phyloP scores from a whole-genome alignment of 441 rosid genomes.

The Heliophila coronopifolia region DNA sequence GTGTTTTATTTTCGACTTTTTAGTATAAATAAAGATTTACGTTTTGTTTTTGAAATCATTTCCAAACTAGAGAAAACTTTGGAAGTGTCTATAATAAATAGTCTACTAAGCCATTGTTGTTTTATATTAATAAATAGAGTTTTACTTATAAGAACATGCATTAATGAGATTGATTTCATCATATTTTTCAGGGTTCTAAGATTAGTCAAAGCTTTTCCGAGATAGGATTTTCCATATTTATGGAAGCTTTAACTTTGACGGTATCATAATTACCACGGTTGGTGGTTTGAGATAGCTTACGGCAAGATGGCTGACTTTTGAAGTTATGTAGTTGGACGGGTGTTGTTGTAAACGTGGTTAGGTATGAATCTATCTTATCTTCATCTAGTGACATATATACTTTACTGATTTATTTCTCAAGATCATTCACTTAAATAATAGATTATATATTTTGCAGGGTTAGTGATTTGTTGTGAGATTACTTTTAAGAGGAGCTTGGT shows the following conservation, averaged over 20 bases:
- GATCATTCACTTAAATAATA: neutral
- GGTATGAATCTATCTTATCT: slow-evolving; percentile 13
- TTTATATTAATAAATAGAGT: too few species aligned
- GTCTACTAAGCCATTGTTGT: too few species aligned
- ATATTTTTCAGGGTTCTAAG: slow-evolving; percentile 9
- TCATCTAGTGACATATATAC: neutral
- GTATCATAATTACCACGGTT: neutral
- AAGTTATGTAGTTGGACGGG: slow-evolving; percentile 8
- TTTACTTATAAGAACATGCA: neutral
- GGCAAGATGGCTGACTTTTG: slow-evolving; percentile 4
- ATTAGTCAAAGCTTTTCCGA: neutral
- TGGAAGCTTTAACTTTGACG: neutral
- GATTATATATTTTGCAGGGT: slow-evolving; percentile 8
- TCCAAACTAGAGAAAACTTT: too few species aligned
- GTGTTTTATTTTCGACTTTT: too few species aligned
- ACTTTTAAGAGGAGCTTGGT: slow-evolving; percentile 1
- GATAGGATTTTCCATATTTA: neutral
- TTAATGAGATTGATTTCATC: neutral
- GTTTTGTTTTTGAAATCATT: too few species aligned
- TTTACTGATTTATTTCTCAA: neutral
- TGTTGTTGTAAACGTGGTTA: slow-evolving; percentile 3
- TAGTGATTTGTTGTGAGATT: slow-evolving; percentile 5
- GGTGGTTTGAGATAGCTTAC: neutral
- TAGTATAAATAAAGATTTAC: too few species aligned
- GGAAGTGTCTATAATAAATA: too few species aligned